Base-by-base conservation (phyloP, 805 yeast genomes). In the Candida taoyuanica region DNA sequence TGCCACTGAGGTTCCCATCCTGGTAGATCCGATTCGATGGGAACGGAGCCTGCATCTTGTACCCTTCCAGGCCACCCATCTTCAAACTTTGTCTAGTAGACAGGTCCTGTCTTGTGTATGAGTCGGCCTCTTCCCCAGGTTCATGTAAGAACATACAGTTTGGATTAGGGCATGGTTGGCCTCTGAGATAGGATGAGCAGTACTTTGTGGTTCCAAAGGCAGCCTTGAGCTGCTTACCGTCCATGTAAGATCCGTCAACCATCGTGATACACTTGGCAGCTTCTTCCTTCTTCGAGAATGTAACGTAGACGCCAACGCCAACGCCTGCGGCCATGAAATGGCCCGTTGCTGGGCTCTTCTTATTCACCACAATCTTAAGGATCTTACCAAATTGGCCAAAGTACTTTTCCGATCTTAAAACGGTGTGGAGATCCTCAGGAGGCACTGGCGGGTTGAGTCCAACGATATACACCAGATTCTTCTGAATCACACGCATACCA, bases 341-440 rank as follows among this genome's bases (percentile, higher is more conserved):
- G 38, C 35, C 52, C 50, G 41, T 53, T 41, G 55, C 55, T 49
- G 50, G 84, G 58, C 72, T 75, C 52, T 85, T 80, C 53, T 83
- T 81, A 62, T 93, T 93, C 48, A 93, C 85, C 32, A 93, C 98
- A 44, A 93, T 84, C 60, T 93, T 93, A 63, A 82, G 78, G 43
- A 93, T 93, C 61, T 85, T 87, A 44, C 98, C 98, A 60, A 91
- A 93, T 65, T 93, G 97, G n/a, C 98, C 98, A 65, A 93, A 93
- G 63, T 88, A 93, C 58, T 83, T 85, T 46, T 93, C 98, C 3
- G 95, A 81, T 48, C 91, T 78, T 44, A 93, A 69, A 4, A 87
- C 76, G 4, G 83, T 63, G 43, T 88, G 93, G 39, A 93, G 74
- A 37, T 84, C 94, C 42, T 93, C 98, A 7, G 89, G 80, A 18